Evolutionary conservation across 441 rosid species (phyloP), one percentile per base, ranked within the genome.

Genomic region (Melastoma candidum): DNA sequence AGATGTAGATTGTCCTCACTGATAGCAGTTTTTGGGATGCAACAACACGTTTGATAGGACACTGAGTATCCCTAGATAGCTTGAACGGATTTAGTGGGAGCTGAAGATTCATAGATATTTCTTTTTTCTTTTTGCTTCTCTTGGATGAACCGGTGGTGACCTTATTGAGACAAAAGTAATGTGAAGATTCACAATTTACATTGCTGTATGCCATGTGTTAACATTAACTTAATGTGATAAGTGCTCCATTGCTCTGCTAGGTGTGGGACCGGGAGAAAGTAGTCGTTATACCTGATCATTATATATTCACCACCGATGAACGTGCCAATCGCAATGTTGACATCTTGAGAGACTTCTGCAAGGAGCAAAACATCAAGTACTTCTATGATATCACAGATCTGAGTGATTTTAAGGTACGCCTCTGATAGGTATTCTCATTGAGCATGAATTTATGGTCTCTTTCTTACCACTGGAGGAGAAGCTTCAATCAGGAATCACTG

Each of bases 231-330:
- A 36, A 36, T 36, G 41, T 4, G 41, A 36, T 36, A 36, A 36
- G 6, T 9, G 41, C 14, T 39, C 45, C 17, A 22, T 11, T 39
- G 58, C 2, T 1, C n/a, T n/a, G n/a, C 56, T 63, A 92, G 98
- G 97, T 92, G 53, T 92, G 98, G 98, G 98, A 92, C 60, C 85
- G 83, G 9, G 95, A 92, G 77, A 88, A 88, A 82, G 49, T 88
- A 67, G 92, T 92, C 49, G 78, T 92, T 44, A 92, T 92, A 57
- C 98, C 98, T 44, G 98, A 92, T 51, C 98, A 92, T 76, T 92
- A 92, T 57, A 88, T 92, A 50, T 88, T 92, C 84, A 92, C 98
- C n/a, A 53, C 71, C 44, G 97, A 92, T 63, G 85, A 92, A 61
- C 98, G 87, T 59, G 92, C 98, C 11, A 92, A 92, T 57, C 87